Percentiles rank a stretch among this genome's conserved stretches.
These are phyloP conservation scores for Picea engelmannii DNA, from an alignment of 83 land plant genomes.

Conservation along the genomic window DNA sequence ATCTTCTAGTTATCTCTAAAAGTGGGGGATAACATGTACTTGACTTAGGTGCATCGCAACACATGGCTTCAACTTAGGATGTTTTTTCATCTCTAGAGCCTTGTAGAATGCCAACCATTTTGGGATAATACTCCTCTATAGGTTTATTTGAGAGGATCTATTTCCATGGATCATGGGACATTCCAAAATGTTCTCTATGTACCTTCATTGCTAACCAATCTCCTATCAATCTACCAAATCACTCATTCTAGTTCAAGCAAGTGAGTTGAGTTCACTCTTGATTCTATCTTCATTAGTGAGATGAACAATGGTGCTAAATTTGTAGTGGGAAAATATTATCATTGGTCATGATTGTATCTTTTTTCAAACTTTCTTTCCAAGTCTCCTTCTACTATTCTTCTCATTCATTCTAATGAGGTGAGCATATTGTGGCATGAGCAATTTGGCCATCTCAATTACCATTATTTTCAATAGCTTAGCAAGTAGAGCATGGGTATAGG, in stretches of 20 bases:
- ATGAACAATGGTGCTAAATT: background rate
- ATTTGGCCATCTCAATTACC: too few relatives aligned
- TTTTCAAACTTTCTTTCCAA: too few relatives aligned
- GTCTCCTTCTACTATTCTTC: too few relatives aligned
- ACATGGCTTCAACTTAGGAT: background rate
- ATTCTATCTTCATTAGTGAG: background rate
- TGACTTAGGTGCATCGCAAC: background rate
- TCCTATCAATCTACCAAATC: background rate
- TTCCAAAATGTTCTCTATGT: background rate
- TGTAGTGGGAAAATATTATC: too few relatives aligned
- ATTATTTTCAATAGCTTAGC: too few relatives aligned
- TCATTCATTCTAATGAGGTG: too few relatives aligned
- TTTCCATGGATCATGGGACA: background rate
- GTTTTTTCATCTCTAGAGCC: background rate
- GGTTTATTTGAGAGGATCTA: background rate
- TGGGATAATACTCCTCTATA: background rate
- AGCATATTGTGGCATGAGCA: too few relatives aligned
- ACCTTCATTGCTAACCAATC: background rate
- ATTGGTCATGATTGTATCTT: too few relatives aligned
- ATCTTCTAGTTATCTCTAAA: too few relatives aligned
- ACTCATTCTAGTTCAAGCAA: background rate
- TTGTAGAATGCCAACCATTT: background rate
- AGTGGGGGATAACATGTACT: too few relatives aligned
- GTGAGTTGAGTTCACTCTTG: background rate
- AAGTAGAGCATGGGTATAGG: too few relatives aligned